Evolutionary conservation across 2,329 filamentous ascomycete genomes (phyloP).

Genomic region (Fusarium ambrosium): DNA sequence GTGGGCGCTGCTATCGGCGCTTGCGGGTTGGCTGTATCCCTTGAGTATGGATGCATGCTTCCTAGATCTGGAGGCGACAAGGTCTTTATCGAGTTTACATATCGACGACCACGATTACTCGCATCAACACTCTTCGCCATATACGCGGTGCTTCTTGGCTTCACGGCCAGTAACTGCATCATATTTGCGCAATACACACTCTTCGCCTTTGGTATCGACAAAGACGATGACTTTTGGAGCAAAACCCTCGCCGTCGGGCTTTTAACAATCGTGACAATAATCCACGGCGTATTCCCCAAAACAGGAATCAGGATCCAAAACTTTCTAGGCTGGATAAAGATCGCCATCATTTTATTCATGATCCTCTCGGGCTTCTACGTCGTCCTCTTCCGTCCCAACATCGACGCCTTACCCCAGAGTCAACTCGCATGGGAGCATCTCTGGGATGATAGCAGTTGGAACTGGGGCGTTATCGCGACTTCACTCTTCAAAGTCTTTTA

Average conservation of each 20-base stretch:
- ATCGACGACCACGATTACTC: slow-evolving; percentile 72
- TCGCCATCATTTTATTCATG: slow-evolving; percentile 72
- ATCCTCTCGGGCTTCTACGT: slow-evolving; percentile 71
- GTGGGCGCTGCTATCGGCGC: slow-evolving; percentile 72
- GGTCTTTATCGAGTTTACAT: slow-evolving; percentile 79
- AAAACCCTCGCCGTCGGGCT: slow-evolving; percentile 70
- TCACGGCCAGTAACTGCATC: slow-evolving; percentile 78
- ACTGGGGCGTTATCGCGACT: slow-evolving; percentile 75
- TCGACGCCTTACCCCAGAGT: slow-evolving; percentile 12
- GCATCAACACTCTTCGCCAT: slow-evolving; percentile 74
- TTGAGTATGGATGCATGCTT: slow-evolving; percentile 80
- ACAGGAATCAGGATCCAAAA: slow-evolving; percentile 72
- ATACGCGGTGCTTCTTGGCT: slow-evolving; percentile 74
- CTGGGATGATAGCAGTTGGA: slow-evolving; percentile 77
- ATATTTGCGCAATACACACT: slow-evolving; percentile 76
- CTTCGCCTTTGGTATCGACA: slow-evolving; percentile 67
- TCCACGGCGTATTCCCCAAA: slow-evolving; percentile 71
- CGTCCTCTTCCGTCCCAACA: slow-evolving; percentile 59
- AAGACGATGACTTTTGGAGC: slow-evolving; percentile 63
- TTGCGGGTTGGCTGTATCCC: slow-evolving; percentile 70
- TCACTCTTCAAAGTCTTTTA: slow-evolving; percentile 78
- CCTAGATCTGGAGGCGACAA: slow-evolving; percentile 77
- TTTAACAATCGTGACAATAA: slow-evolving; percentile 67
- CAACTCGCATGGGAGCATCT: slow-evolving; percentile 63
- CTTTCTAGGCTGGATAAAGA: slow-evolving; percentile 73